Conservation (phyloP, 306 rosid species). For the Ammopiptanthus mongolicus region DNA sequence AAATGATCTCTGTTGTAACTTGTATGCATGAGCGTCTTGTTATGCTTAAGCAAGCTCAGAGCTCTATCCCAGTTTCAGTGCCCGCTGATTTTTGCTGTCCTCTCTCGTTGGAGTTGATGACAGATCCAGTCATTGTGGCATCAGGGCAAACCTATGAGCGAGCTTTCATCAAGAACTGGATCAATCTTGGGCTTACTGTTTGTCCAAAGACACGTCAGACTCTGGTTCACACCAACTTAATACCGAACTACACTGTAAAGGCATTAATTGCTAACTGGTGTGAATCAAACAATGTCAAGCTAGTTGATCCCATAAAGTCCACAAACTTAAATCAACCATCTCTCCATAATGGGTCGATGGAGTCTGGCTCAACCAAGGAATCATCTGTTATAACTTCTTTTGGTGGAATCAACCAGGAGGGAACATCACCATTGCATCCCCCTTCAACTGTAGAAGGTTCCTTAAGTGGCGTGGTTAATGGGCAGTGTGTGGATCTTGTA, state of each 20-base stretch:
- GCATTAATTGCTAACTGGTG: constrained; percentile 74
- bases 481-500: constrained; percentile 35
- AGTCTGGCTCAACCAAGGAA: constrained; percentile 34
- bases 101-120: constrained; percentile 84
- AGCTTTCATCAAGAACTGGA: constrained; percentile 71
- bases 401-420: constrained; percentile 33
- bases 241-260: constrained; percentile 67
- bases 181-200: constrained; percentile 62
- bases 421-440: constrained; percentile 43
- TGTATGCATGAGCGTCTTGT: constrained; percentile 46
- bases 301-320: constrained; percentile 47
- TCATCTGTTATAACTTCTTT: constrained; percentile 10
- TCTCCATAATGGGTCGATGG: constrained; percentile 37
- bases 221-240: constrained; percentile 57
- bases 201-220: constrained; percentile 87
- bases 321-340: constrained; percentile 39
- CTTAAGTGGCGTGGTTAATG: constrained; percentile 31
- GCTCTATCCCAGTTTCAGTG: constrained; percentile 47
- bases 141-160: constrained; percentile 92
- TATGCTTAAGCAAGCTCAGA: constrained; percentile 48
- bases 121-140: constrained; percentile 86
- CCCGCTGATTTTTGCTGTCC: constrained; percentile 89
- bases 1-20: constrained; percentile 46
- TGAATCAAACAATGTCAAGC: constrained; percentile 70
- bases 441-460: constrained; percentile 46